Percentiles rank a stretch among this genome's conserved stretches.
Evolutionary conservation across 1,284 basidiomycete genomes (phyloP).

Genomic region (Ceratorhiza oryzae-sativae): DNA sequence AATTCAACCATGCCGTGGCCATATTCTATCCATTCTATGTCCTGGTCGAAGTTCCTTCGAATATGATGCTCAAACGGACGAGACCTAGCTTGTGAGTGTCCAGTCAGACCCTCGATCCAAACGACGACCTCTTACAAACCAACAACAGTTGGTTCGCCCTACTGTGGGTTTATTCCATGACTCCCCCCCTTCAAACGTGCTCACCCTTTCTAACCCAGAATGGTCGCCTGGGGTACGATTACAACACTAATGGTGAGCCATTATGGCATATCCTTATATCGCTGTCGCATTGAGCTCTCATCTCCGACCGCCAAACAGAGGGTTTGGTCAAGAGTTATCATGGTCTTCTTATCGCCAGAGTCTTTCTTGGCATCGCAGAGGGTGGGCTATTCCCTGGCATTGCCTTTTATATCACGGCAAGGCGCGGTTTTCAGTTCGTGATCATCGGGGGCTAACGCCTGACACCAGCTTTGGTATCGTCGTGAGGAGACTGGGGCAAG

Average conservation of each 20-base stretch:
- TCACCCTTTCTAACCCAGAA: background rate
- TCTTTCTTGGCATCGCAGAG: constrained; percentile 72
- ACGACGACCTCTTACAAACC: background rate
- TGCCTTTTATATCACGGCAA: constrained; percentile 60
- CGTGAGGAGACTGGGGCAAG: constrained; percentile 33
- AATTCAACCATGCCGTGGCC: constrained; percentile 61
- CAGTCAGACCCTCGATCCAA: constrained; percentile 58
- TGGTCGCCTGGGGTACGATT: constrained; percentile 47
- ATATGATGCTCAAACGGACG: constrained; percentile 62
- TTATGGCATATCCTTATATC: background rate
- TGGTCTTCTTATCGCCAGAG: constrained; percentile 64
- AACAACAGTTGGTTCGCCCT: constrained; percentile 31
- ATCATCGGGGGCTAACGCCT: background rate
- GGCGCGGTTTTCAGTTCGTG: too few relatives aligned
- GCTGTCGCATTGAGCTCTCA: background rate
- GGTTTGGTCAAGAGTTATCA: constrained; percentile 55
- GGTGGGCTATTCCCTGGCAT: constrained; percentile 71
- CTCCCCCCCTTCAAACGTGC: background rate
- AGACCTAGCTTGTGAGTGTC: constrained; percentile 64
- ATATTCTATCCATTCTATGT: constrained; percentile 66
- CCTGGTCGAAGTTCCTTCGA: constrained; percentile 57
- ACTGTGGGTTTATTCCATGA: background rate
- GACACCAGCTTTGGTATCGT: constrained; percentile 52
- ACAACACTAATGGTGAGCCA: constrained; percentile 64
- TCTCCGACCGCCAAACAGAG: background rate